Percentiles rank a stretch among this genome's conserved stretches.
These are phyloP conservation scores for Lanmaoa pseudosensibilis DNA, from an alignment of 768 basidiomycete species.

Conservation along the genomic window DNA sequence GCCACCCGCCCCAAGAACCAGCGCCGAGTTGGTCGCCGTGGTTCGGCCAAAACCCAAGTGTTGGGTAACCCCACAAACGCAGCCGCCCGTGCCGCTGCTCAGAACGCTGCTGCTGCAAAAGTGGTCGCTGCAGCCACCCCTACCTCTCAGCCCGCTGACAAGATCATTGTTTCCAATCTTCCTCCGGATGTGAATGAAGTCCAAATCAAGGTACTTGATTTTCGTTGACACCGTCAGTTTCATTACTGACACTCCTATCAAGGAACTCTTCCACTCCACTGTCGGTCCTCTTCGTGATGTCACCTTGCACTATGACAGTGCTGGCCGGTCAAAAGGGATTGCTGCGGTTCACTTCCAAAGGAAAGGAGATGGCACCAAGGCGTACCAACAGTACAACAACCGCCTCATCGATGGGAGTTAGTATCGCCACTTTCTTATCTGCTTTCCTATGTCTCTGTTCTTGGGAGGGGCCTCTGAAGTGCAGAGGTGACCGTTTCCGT, in stretches of 20 bases:
- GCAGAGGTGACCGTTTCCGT: slow-evolving; percentile 22
- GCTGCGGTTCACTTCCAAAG: slow-evolving; percentile 84
- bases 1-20: slow-evolving; percentile 51
- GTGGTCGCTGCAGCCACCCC: slow-evolving; percentile 42
- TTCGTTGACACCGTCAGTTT: not conserved
- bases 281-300: slow-evolving; percentile 86
- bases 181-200: slow-evolving; percentile 90
- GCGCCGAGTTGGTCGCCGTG: slow-evolving; percentile 44
- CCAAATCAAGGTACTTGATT: slow-evolving; percentile 78
- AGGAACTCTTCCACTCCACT: slow-evolving; percentile 93
- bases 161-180: slow-evolving; percentile 95
- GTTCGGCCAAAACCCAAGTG: slow-evolving; percentile 54
- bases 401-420: slow-evolving; percentile 99
- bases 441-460: slow-evolving; percentile 33
- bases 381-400: slow-evolving; percentile 93
- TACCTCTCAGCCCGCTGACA: slow-evolving; percentile 55
- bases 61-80: slow-evolving; percentile 58
- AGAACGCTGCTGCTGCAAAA: slow-evolving; percentile 42
- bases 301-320: slow-evolving; percentile 79
- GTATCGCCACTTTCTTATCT: slow-evolving; percentile 64
- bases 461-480: slow-evolving; percentile 18
- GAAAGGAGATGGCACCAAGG: slow-evolving; percentile 89
- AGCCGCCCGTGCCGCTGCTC: slow-evolving; percentile 51
- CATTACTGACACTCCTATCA: slow-evolving; percentile 9
- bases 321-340: slow-evolving; percentile 87